phyloP scores from a whole-genome alignment of 371 early-diverging fungal species.

The Ecytonucleospora hepatopenaei region DNA sequence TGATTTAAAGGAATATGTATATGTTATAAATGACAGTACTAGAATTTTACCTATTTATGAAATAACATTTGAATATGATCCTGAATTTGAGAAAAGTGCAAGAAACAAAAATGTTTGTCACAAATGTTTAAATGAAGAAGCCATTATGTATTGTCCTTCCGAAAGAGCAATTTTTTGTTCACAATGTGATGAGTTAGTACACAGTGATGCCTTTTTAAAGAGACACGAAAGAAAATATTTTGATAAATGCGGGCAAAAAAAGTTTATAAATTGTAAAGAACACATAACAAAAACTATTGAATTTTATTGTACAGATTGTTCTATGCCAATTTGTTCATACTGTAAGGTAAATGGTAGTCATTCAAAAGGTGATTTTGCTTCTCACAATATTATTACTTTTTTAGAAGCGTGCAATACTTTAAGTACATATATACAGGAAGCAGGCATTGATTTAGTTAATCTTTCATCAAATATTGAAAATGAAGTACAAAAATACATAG shows the following conservation, averaged over 20 bases:
- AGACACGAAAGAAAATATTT: constrained; percentile 54
- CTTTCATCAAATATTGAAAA: constrained; percentile 9
- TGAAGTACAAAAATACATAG: constrained; percentile 36
- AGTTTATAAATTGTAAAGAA: constrained; percentile 50
- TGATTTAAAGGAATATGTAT: constrained; percentile 24
- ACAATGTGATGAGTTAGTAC: constrained; percentile 54
- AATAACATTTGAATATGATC: constrained; percentile 56
- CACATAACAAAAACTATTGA: constrained; percentile 49
- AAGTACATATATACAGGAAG: constrained; percentile 11
- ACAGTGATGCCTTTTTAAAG: constrained; percentile 50
- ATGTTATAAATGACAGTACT: constrained; percentile 51
- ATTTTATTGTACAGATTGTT: constrained; percentile 54
- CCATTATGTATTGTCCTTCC: constrained; percentile 55
- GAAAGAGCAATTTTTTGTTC: constrained; percentile 56
- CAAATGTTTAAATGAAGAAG: constrained; percentile 34
- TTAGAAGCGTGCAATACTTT: constrained; percentile 52
- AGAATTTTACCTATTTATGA: constrained; percentile 50
- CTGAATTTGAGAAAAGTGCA: constrained; percentile 42
- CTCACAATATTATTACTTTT: constrained; percentile 47
- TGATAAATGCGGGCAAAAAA: constrained; percentile 48
- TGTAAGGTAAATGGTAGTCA: constrained; percentile 54
- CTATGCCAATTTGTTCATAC: constrained; percentile 51
- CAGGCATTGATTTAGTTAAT: not conserved
- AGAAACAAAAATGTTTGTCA: constrained; percentile 49
- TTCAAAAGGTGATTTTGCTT: constrained; percentile 28